Conservation (phyloP, 768 basidiomycete genomes). For the Tylopilus sp. region DNA sequence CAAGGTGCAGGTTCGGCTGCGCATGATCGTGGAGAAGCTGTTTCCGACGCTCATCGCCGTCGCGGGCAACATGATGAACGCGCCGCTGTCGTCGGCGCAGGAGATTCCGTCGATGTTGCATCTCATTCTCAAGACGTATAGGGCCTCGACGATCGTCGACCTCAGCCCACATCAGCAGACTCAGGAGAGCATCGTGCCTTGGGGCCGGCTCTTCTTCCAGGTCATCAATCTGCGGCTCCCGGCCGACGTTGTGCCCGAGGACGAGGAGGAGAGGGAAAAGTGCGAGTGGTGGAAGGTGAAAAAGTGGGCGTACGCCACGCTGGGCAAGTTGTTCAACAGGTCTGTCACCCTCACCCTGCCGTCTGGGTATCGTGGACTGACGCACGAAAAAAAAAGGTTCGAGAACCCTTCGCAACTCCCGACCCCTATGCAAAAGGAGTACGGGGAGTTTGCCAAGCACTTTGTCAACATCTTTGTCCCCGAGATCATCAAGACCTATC, state of each 20-base stretch:
- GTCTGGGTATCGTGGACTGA: constrained; percentile 4
- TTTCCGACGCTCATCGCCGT: constrained; percentile 79
- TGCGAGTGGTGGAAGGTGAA: constrained; percentile 90
- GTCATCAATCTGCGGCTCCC: constrained; percentile 74
- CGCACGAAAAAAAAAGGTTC: constrained; percentile 46
- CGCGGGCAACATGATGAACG: constrained; percentile 63
- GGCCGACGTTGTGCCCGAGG: constrained; percentile 58
- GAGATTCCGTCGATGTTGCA: constrained; percentile 85
- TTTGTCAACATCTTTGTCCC: constrained; percentile 80
- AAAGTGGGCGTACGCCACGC: constrained; percentile 87
- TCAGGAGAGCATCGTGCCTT: constrained; percentile 74
- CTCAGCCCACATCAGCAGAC: constrained; percentile 74
- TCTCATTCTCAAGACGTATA: constrained; percentile 85
- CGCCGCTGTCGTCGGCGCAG: constrained; percentile 54
- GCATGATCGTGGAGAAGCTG: constrained; percentile 53
- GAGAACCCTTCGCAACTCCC: constrained; percentile 89
- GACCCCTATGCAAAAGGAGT: constrained; percentile 63
- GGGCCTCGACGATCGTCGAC: constrained; percentile 72
- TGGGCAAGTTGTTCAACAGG: constrained; percentile 79
- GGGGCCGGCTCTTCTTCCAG: constrained; percentile 81
- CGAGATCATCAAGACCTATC: constrained; percentile 80
- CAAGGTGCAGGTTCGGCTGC: constrained; percentile 56
- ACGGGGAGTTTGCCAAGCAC: constrained; percentile 68
- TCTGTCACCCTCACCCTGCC: constrained; percentile 20
- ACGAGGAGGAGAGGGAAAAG: constrained; percentile 72